Base-by-base conservation (phyloP, 1,284 basidiomycete species). In the Trametes versicolor region DNA sequence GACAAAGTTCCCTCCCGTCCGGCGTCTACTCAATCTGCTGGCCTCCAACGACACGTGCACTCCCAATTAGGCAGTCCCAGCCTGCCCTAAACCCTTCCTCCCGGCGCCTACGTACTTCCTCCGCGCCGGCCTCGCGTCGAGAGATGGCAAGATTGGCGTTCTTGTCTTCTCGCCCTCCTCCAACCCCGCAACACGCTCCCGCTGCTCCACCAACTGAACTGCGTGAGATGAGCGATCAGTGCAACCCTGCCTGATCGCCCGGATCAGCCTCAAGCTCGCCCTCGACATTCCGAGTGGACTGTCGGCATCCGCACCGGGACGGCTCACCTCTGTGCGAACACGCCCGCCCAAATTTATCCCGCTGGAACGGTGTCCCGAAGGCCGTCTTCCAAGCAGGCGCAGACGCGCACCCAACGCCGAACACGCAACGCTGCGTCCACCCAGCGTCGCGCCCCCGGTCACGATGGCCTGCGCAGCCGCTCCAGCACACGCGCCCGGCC, bases 1-100 rank as follows among this genome's bases (percentile, higher is more conserved):
- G 21, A 48, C 23, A 48, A 48, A 27, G 25, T 48, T 48, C 45
- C 4, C n/a, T n/a, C 21, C 23, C 45, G 10, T 27, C 23, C 43
- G 61, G 47, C 61, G 55, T 47, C 39, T 53, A 21, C 32, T 39
- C 45, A 19, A 51, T 27, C 17, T 55, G 53, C 52, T 54, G 52
- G 52, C 54, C 34, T 23, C 45, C 59, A 51, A 25, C 45, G 49
- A 57, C 65, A 63, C 62, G 58, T 54, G 57, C 47, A 27, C 34
- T 6, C 51, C 61, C 32, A 10, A 58, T 59, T 21, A 0, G 64
- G 56, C 19, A 47, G 4, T 29, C 39, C 15, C 1, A 19, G 12
- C 65, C 62, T 63, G 65, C 65, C 62, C 62, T 64, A 55, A 67
- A 64, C 64, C 39, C 36, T 21, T 39, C 48, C 56, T 23, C 21